Evolutionary conservation across 164 flowering plant genomes (phyloP), one percentile per base, ranked within the genome.

Genomic region (Buxus sempervirens): DNA sequence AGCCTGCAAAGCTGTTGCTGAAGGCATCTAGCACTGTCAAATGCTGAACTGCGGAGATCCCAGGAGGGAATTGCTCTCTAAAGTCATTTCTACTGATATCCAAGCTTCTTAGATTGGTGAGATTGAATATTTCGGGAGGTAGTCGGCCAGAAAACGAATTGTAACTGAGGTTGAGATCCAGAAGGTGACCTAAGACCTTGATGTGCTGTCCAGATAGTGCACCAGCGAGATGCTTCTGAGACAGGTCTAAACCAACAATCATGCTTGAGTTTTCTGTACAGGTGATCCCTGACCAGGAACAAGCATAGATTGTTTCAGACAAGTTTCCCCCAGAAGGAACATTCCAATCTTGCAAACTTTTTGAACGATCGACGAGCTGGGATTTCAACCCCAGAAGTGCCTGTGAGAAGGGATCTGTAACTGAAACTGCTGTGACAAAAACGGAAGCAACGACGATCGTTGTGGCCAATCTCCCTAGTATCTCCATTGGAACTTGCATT

Each of bases 31-130:
- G 84, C 48, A 87, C 78, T 24, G 72, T 78, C 15, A 95, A 75
- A 28, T 78, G 70, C 25, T 58, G 25, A 18, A 86, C 75, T 9
- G 74, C 60, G 12, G 90, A 82, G 54, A 86, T 62, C 32, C 89
- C 90, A 18, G 27, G 28, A 0, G 98, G 94, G 67, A 95, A 92
- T 6, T 20, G 70, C 7, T 88, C 91, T 5, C 83, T 86, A 63
- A 95, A 90, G 54, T 86, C 86, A 86, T 95, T 95, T 66, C 96
- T 84, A 74, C 99, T 88, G 69, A 95, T 84, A 66, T 92, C 99
- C 41, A 95, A 69, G 76, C 69, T 79, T 63, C 57, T 81, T 6
- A 95, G 83, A 70, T 64, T 78, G 19, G 82, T 70, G 72, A 90
- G 88, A 69, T 74, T 79, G 81, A 90, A 88, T 54, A 95, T 79